A percentile compares a stretch with the other conserved stretches of the same genome.
phyloP scores from a whole-genome alignment of 1,284 basidiomycete species.

The Irpex lacteus region DNA sequence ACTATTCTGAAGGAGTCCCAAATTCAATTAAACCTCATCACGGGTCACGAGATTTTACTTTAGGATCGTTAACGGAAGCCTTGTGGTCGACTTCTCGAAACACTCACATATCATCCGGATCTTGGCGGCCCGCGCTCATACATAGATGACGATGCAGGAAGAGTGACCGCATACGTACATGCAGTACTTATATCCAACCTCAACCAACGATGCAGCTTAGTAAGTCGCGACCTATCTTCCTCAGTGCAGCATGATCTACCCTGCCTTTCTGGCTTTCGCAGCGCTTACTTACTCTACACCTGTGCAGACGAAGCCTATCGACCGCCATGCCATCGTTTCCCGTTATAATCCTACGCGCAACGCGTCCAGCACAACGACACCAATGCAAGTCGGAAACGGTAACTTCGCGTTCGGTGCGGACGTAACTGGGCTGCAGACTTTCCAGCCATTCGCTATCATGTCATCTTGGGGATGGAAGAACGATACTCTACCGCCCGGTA shows the following conservation, averaged over 20 bases:
- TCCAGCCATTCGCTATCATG: conserved; percentile 53
- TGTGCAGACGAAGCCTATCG: conserved; percentile 20
- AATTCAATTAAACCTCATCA: not conserved
- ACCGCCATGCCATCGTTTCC: conserved; percentile 43
- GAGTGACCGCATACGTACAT: not conserved
- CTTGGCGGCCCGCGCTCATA: not conserved
- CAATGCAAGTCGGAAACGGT: conserved; percentile 61
- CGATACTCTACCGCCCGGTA: conserved; percentile 46
- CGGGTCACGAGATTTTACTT: not conserved
- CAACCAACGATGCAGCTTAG: not conserved
- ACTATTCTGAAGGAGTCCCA: no score
- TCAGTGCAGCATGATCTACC: not conserved
- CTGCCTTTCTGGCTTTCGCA: not conserved
- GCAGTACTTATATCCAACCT: not conserved
- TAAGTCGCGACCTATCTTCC: not conserved
- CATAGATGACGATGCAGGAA: not conserved
- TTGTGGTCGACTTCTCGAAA: not conserved
- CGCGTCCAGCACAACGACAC: conserved; percentile 44
- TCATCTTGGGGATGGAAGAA: conserved; percentile 66
- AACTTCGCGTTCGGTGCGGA: conserved; percentile 62
- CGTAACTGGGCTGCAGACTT: conserved; percentile 56
- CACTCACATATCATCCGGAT: not conserved
- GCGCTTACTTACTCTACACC: not conserved
- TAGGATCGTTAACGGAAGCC: not conserved
- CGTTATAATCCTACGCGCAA: conserved; percentile 52